phyloP scores from a whole-genome alignment of 1,284 basidiomycete species.

The Leccinum subspadiceum region DNA sequence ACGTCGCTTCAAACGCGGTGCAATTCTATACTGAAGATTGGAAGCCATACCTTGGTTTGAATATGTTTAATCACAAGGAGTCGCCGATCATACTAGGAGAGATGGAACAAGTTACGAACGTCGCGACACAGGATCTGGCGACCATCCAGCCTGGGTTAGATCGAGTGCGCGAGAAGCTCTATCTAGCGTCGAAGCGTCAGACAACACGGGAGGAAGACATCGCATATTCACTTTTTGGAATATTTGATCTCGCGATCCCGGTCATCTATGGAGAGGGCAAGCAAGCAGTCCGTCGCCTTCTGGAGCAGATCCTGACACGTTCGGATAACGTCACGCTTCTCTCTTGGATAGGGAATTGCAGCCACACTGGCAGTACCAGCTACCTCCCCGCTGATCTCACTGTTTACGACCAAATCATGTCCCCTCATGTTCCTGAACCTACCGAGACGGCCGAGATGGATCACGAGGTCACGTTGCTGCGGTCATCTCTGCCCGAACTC shows the following conservation, averaged over 20 bases:
- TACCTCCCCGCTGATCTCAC: not conserved
- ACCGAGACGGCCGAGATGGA: not conserved
- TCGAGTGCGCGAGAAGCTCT: not conserved
- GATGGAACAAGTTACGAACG: not conserved
- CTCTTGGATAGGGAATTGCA: not conserved
- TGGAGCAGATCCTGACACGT: not conserved
- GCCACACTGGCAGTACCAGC: not conserved
- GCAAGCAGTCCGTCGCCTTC: not conserved
- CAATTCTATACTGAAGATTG: not conserved
- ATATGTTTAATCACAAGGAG: not conserved
- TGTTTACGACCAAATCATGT: not conserved
- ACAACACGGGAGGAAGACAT: not conserved
- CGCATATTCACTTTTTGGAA: not conserved
- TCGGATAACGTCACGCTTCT: not conserved
- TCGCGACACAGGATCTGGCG: not conserved
- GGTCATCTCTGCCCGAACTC: not conserved
- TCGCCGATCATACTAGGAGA: not conserved
- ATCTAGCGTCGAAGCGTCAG: not conserved
- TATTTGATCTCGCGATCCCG: not conserved
- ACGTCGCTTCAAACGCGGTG: not conserved
- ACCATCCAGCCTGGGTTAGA: not conserved
- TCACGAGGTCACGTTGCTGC: not conserved
- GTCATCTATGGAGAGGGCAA: not conserved
- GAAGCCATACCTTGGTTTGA: not conserved
- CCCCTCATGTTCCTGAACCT: not conserved